phyloP scores from a whole-genome alignment of 306 rosid species.

The Prunus salicina region DNA sequence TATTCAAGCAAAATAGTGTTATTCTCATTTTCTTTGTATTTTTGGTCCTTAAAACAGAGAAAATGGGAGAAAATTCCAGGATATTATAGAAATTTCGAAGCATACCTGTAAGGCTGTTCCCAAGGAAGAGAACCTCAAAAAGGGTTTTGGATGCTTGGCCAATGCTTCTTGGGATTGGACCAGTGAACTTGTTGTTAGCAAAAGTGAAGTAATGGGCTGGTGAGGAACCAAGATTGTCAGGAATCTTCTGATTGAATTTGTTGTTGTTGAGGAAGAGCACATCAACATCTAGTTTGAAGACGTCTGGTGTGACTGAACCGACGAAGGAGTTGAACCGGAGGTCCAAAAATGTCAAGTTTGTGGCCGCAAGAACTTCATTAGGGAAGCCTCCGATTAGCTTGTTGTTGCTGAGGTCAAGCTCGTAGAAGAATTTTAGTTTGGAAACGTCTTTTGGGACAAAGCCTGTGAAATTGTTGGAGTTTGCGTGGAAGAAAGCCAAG shows the following conservation, averaged over 20 bases:
- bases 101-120: constrained; percentile 31
- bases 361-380: constrained; percentile 4
- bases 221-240: constrained; percentile 50
- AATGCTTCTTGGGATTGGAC: constrained; percentile 57
- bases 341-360: constrained; percentile 49
- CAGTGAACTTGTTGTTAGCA: constrained; percentile 56
- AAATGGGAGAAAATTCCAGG: too few relatives aligned
- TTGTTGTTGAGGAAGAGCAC: constrained; percentile 80
- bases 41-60: too few relatives aligned
- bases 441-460: constrained; percentile 5
- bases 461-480: constrained; percentile 61
- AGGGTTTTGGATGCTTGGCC: constrained; percentile 43
- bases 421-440: constrained; percentile 34
- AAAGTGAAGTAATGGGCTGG: constrained; percentile 64
- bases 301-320: constrained; percentile 32
- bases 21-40: too few relatives aligned
- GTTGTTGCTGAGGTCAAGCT: constrained; percentile 82
- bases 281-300: constrained; percentile 44
- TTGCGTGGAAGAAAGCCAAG: constrained; percentile 61
- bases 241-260: constrained; percentile 24
- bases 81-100: neutral
- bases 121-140: constrained; percentile 61
- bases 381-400: constrained; percentile 38
- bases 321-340: constrained; percentile 46
- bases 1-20: too few relatives aligned